A percentile compares a stretch with the other conserved stretches of the same genome.
Conservation (phyloP, 305 asterid species). For the Solanum hybrid region DNA sequence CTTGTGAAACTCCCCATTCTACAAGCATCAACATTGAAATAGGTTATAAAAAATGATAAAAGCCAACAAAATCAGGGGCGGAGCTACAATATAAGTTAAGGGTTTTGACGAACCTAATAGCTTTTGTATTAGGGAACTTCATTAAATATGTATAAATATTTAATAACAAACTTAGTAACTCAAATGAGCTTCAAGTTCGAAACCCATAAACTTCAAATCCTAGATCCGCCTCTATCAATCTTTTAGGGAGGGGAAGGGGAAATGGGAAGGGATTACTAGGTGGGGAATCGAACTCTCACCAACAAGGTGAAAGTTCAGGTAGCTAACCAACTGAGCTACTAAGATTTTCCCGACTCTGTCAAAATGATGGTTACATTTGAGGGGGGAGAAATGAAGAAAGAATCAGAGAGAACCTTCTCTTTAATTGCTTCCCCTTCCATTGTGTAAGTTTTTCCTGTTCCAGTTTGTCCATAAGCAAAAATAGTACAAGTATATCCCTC, state of each 20-base stretch:
- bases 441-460: slow-evolving; percentile 55
- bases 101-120: neutral
- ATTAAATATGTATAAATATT: neutral
- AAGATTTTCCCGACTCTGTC: neutral
- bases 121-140: neutral
- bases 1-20: slow-evolving; percentile 89
- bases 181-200: neutral
- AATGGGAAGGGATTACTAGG: neutral
- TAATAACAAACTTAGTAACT: neutral
- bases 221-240: neutral
- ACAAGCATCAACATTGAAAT: neutral
- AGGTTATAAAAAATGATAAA: slow-evolving; percentile 10
- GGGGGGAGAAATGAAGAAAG: neutral
- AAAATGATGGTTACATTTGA: slow-evolving; percentile 20
- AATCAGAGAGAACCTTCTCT: slow-evolving; percentile 27
- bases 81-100: neutral
- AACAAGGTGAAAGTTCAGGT: neutral
- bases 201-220: neutral
- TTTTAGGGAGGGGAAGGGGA: neutral
- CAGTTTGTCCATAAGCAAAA: slow-evolving; percentile 54
- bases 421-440: slow-evolving; percentile 55
- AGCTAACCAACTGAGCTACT: neutral
- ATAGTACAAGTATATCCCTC: slow-evolving; percentile 54
- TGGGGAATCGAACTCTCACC: neutral
- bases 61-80: neutral